phyloP scores from a whole-genome alignment of 2,329 filamentous ascomycete genomes.

The Aspergillus sp. region DNA sequence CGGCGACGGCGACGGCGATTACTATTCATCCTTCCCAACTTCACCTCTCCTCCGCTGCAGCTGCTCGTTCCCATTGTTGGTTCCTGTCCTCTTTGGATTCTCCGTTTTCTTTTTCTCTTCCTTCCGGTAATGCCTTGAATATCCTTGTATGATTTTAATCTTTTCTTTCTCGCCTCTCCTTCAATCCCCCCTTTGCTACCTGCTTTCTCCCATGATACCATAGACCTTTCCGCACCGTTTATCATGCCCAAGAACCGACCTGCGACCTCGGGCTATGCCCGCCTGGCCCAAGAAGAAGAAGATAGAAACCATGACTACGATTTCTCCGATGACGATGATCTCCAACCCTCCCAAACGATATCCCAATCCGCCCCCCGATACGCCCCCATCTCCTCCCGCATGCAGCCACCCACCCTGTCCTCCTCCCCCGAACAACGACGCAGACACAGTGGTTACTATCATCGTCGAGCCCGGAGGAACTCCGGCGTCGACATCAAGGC shows the following conservation, averaged over 20 bases:
- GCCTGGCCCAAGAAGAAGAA: constrained; percentile 77
- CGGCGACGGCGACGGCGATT: background rate
- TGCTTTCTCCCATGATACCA: constrained; percentile 8
- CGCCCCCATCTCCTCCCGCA: constrained; percentile 56
- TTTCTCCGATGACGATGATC: constrained; percentile 68
- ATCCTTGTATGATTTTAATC: constrained; percentile 3
- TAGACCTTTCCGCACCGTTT: constrained; percentile 22
- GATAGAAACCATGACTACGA: constrained; percentile 51
- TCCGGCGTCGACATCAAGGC: constrained; percentile 95
- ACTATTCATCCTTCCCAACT: background rate
- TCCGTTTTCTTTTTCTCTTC: background rate
- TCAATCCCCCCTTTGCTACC: constrained; percentile 5
- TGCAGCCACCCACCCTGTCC: constrained; percentile 42
- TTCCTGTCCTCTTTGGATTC: background rate
- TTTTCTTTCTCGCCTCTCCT: constrained; percentile 11
- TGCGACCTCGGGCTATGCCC: constrained; percentile 78
- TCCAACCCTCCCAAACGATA: constrained; percentile 54
- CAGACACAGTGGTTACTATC: constrained; percentile 47
- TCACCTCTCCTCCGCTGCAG: background rate
- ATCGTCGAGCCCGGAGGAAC: constrained; percentile 64
- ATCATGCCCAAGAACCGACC: constrained; percentile 67
- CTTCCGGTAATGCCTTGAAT: constrained; percentile 16
- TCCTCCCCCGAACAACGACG: constrained; percentile 42
- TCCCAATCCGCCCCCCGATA: constrained; percentile 59
- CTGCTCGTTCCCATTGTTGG: background rate